phyloP scores from a whole-genome alignment of 371 early-diverging fungal genomes.

The Syncephalis fuscata region DNA sequence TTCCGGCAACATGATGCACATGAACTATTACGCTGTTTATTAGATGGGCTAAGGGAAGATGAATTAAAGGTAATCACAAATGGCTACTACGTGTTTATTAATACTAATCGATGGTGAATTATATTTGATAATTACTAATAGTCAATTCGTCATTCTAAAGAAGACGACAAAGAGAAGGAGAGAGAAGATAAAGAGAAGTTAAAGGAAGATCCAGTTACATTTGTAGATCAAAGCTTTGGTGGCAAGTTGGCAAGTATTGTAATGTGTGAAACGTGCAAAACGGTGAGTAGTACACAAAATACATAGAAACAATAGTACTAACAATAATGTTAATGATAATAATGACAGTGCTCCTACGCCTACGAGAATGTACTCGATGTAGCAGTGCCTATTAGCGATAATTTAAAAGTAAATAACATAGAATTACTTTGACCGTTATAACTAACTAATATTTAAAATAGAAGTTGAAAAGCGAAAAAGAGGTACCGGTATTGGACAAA shows the following conservation, averaged over 20 bases:
- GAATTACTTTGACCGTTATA: too few relatives aligned
- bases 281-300: constrained; percentile 13
- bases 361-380: constrained; percentile 33
- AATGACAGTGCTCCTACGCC: constrained; percentile 14
- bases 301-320: neutral
- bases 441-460: too few relatives aligned
- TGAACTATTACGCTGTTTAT: constrained; percentile 36
- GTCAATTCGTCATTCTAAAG: neutral
- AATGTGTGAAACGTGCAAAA: constrained; percentile 35
- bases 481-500: neutral
- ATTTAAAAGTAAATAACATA: neutral
- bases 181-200: too few relatives aligned
- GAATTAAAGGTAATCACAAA: constrained; percentile 13
- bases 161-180: neutral
- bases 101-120: neutral
- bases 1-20: constrained; percentile 47
- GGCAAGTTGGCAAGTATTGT: constrained; percentile 36
- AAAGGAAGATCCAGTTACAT: constrained; percentile 12
- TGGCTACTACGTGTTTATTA: neutral
- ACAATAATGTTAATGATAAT: neutral
- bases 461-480: too few relatives aligned
- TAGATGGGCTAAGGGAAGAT: constrained; percentile 37
- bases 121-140: neutral
- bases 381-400: constrained; percentile 18
- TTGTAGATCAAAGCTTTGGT: constrained; percentile 42